A percentile compares a stretch with the other conserved stretches of the same genome.
These are phyloP conservation scores for Penicillium sp. DNA, from an alignment of 2,329 filamentous ascomycete species.

Conservation along the genomic window DNA sequence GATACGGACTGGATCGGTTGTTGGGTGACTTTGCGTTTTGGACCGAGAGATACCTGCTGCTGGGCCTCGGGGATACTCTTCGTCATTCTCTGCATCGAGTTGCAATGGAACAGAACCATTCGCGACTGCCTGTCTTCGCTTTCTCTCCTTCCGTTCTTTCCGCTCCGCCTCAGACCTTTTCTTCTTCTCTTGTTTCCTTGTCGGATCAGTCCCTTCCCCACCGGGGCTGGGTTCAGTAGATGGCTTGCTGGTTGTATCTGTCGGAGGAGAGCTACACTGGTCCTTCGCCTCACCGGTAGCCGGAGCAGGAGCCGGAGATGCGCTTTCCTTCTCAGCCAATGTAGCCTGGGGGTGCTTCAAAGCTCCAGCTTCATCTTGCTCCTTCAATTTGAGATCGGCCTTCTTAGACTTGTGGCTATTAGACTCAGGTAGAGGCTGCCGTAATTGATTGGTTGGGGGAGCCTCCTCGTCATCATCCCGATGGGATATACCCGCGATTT, in stretches of 20 bases:
- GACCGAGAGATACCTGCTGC: constrained; percentile 36
- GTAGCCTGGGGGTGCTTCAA: constrained; percentile 63
- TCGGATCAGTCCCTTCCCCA: constrained; percentile 43
- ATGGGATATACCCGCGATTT: constrained; percentile 84
- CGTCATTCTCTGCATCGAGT: constrained; percentile 66
- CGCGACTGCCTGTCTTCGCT: constrained; percentile 76
- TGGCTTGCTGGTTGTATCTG: constrained; percentile 5
- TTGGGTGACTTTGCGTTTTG: constrained; percentile 66
- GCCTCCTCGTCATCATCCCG: constrained; percentile 63
- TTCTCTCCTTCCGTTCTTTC: constrained; percentile 88
- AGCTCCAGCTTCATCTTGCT: constrained; percentile 69
- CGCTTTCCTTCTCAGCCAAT: constrained; percentile 53
- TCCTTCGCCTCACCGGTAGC: not conserved
- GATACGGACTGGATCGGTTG: constrained; percentile 86
- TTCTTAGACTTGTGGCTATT: constrained; percentile 32
- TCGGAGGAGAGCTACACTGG: constrained; percentile 5
- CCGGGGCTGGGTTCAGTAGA: constrained; percentile 24
- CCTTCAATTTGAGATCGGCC: constrained; percentile 58
- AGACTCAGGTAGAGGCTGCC: constrained; percentile 22
- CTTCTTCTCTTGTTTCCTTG: constrained; percentile 90
- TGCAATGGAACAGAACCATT: constrained; percentile 86
- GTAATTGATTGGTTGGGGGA: constrained; percentile 30
- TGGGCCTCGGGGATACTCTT: constrained; percentile 47
- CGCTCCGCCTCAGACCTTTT: constrained; percentile 90
- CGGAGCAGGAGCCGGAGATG: not conserved